Conservation (phyloP, 805 yeast genomes). For the Saccharomycopsis malanga region DNA sequence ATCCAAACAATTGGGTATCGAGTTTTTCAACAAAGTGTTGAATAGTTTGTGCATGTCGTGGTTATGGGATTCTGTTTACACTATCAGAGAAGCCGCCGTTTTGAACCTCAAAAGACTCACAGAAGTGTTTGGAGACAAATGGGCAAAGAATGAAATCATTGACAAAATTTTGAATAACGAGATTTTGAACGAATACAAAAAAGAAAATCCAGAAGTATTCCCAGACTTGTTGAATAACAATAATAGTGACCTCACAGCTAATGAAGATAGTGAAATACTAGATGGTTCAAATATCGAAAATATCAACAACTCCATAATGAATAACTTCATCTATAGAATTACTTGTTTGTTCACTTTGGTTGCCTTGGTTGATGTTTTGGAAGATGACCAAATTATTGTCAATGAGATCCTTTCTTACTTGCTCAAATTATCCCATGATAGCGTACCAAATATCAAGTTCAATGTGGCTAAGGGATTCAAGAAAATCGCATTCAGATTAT, state of each 20-base stretch:
- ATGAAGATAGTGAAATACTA: constrained; percentile 32
- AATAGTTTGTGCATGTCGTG: constrained; percentile 92
- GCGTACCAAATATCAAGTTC: constrained; percentile 92
- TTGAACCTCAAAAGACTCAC: constrained; percentile 72
- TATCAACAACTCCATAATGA: constrained; percentile 22
- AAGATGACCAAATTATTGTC: constrained; percentile 45
- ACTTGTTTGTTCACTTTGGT: constrained; percentile 86
- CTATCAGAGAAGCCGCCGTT: constrained; percentile 95
- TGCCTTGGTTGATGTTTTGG: constrained; percentile 69
- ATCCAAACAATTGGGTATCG: constrained; percentile 90
- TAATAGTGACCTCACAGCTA: constrained; percentile 4
- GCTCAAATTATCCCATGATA: constrained; percentile 61
- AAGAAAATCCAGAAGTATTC: constrained; percentile 22
- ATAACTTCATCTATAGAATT: constrained; percentile 83
- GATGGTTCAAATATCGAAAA: constrained; percentile 34
- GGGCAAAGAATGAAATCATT: constrained; percentile 86
- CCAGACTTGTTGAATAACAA: constrained; percentile 30
- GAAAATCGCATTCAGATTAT: constrained; percentile 41
- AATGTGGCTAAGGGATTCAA: constrained; percentile 82
- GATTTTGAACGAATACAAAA: constrained; percentile 29
- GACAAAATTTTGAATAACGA: constrained; percentile 55
- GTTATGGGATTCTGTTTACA: constrained; percentile 96
- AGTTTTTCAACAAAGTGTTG: constrained; percentile 86
- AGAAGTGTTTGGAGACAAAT: constrained; percentile 80
- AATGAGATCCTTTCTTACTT: constrained; percentile 75